Evolutionary conservation across 1,139 yeast genomes (phyloP).

Genomic region (Taphrina sp.): DNA sequence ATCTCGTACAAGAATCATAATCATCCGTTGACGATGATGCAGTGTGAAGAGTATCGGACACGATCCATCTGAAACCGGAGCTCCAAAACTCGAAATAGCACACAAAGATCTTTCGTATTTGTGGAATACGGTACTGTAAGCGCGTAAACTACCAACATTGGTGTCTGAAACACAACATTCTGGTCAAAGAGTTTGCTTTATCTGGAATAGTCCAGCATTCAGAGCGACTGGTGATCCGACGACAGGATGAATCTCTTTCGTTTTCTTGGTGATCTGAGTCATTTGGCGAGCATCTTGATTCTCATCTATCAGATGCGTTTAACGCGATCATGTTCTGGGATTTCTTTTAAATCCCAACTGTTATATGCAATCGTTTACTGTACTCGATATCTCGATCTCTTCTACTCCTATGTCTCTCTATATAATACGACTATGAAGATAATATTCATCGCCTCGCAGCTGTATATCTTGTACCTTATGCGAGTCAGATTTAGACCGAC

Average conservation of each 20-base stretch:
- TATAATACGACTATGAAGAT: slow-evolving; percentile 81
- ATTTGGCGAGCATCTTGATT: slow-evolving; percentile 73
- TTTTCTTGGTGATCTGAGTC: slow-evolving; percentile 68
- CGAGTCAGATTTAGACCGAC: slow-evolving; percentile 55
- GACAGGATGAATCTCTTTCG: slow-evolving; percentile 40
- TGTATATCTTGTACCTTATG: slow-evolving; percentile 75
- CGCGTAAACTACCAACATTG: no score
- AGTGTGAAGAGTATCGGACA: no score
- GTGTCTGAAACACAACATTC: no score
- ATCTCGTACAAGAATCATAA: no score
- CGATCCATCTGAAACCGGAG: no score
- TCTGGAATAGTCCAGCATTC: no score
- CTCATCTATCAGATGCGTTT: slow-evolving; percentile 67
- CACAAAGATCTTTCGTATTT: no score
- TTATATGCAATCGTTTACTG: slow-evolving; percentile 74
- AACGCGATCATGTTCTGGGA: slow-evolving; percentile 71
- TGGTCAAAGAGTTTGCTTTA: no score
- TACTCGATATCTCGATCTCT: slow-evolving; percentile 65
- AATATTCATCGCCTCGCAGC: slow-evolving; percentile 70
- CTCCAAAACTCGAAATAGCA: no score
- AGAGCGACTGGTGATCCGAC: no score
- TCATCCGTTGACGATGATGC: no score
- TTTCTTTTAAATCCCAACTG: slow-evolving; percentile 83
- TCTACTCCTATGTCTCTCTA: slow-evolving; percentile 53
- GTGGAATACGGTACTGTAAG: no score